Conservation (phyloP, 257 asterid species). For the Ehretia macrophylla region DNA sequence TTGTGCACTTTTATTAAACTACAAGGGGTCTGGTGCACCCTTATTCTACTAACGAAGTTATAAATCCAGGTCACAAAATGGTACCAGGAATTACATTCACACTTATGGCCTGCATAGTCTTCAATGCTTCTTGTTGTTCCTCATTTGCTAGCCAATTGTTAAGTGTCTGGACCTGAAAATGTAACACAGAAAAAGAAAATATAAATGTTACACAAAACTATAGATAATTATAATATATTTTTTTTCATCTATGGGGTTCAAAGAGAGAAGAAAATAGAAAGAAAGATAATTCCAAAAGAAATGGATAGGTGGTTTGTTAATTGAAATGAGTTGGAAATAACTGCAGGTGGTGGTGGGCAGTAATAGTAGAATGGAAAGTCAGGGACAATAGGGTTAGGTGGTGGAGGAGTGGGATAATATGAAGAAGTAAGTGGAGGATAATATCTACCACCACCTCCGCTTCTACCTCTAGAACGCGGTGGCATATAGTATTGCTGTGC, state of each 20-base stretch:
- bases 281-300: conserved; percentile 9
- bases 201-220: not conserved
- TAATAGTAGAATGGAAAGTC: conserved; percentile 48
- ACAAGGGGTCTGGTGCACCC: too few relatives aligned
- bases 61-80: too few relatives aligned
- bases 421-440: conserved; percentile 35
- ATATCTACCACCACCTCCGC: conserved; percentile 27
- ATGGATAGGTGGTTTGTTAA: conserved; percentile 10
- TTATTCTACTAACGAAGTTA: too few relatives aligned
- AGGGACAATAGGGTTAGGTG: conserved; percentile 49
- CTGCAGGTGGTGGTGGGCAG: conserved; percentile 37
- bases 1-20: too few relatives aligned
- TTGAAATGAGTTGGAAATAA: conserved; percentile 24
- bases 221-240: not conserved
- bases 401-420: conserved; percentile 5
- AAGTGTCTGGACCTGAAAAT: not conserved
- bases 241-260: not conserved
- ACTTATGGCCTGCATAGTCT: not conserved
- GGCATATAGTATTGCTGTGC: conserved; percentile 27
- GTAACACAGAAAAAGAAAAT: not conserved
- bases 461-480: conserved; percentile 23
- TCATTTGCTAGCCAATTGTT: not conserved
- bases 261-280: conserved; percentile 18
- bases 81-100: not conserved
- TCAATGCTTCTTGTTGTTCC: not conserved